Percentiles rank a stretch among this genome's conserved stretches.
These are phyloP conservation scores for Antrodiella citrinella DNA, from an alignment of 768 basidiomycete species.

Conservation along the genomic window DNA sequence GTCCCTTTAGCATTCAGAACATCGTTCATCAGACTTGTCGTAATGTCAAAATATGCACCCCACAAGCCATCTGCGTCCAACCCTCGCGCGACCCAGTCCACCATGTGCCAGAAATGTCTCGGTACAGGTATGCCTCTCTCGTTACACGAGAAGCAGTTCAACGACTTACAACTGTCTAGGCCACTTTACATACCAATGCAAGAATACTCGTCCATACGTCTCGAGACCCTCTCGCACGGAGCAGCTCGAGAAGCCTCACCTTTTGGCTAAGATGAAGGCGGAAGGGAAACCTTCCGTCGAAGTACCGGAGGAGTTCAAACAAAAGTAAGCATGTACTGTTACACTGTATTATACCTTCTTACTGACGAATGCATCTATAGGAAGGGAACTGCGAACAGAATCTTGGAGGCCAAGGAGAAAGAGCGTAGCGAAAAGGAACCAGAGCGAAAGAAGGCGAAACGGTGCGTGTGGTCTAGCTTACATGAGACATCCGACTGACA, in stretches of 20 bases:
- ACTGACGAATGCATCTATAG: conserved; percentile 27
- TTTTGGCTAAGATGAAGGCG: conserved; percentile 57
- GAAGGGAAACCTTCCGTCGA: conserved; percentile 74
- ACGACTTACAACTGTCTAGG: conserved; percentile 32
- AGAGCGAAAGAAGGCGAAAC: conserved; percentile 20
- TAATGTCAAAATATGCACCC: conserved; percentile 81
- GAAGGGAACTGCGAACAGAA: conserved; percentile 76
- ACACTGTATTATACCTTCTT: neutral
- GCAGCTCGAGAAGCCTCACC: conserved; percentile 70
- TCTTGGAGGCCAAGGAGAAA: conserved; percentile 78
- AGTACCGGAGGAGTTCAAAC: conserved; percentile 87
- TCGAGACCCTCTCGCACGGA: conserved; percentile 86
- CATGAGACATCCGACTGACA: too few relatives aligned
- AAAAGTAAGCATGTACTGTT: conserved; percentile 39
- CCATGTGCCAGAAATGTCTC: conserved; percentile 80
- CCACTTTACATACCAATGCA: conserved; percentile 91
- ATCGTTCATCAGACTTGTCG: too few relatives aligned
- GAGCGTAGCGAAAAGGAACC: conserved; percentile 36
- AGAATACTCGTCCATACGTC: conserved; percentile 69
- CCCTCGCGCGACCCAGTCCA: conserved; percentile 55
- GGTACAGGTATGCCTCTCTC: conserved; percentile 38
- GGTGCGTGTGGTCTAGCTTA: too few relatives aligned
- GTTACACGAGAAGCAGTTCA: neutral
- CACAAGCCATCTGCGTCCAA: conserved; percentile 55
- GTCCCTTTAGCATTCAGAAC: neutral